Conservation (phyloP, 2,329 filamentous ascomycete genomes). For the Aspergillus japonicus region DNA sequence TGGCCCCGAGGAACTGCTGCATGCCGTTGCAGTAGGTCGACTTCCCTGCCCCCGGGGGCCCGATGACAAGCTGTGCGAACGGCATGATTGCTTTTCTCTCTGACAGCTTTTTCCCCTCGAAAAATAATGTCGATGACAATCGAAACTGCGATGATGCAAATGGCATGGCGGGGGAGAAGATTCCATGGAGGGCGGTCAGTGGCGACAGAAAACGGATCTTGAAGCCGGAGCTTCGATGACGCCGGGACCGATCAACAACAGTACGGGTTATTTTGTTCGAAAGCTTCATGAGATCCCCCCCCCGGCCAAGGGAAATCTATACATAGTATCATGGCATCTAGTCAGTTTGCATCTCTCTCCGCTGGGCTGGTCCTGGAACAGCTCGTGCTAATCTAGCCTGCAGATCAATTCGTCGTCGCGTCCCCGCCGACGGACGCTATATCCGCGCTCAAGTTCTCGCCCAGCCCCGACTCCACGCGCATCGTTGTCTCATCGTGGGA, state of each 20-base stretch:
- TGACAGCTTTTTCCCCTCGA: too few relatives aligned
- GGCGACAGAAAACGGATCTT: slow-evolving; percentile 33
- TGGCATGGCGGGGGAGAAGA: slow-evolving; percentile 28
- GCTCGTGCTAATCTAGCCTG: slow-evolving; percentile 8
- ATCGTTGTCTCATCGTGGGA: slow-evolving; percentile 96
- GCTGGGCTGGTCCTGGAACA: background rate
- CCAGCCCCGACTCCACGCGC: slow-evolving; percentile 67
- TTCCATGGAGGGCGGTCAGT: slow-evolving; percentile 25
- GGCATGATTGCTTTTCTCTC: slow-evolving; percentile 44
- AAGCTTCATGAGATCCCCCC: too few relatives aligned
- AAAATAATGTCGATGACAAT: background rate
- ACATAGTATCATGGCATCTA: slow-evolving; percentile 41
- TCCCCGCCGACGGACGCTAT: slow-evolving; percentile 83
- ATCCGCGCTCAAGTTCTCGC: slow-evolving; percentile 82
- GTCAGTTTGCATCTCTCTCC: slow-evolving; percentile 28
- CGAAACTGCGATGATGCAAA: slow-evolving; percentile 4
- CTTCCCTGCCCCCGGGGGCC: slow-evolving; percentile 93
- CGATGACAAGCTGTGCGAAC: slow-evolving; percentile 78
- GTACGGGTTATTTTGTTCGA: background rate
- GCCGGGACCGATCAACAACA: slow-evolving; percentile 22
- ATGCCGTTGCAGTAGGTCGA: slow-evolving; percentile 99
- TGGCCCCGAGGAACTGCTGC: slow-evolving; percentile 96
- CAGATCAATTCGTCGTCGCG: slow-evolving; percentile 76
- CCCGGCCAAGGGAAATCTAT: background rate
- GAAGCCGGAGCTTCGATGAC: slow-evolving; percentile 26